phyloP scores from a whole-genome alignment of 129 eudicot genomes.

The Arctium minus region DNA sequence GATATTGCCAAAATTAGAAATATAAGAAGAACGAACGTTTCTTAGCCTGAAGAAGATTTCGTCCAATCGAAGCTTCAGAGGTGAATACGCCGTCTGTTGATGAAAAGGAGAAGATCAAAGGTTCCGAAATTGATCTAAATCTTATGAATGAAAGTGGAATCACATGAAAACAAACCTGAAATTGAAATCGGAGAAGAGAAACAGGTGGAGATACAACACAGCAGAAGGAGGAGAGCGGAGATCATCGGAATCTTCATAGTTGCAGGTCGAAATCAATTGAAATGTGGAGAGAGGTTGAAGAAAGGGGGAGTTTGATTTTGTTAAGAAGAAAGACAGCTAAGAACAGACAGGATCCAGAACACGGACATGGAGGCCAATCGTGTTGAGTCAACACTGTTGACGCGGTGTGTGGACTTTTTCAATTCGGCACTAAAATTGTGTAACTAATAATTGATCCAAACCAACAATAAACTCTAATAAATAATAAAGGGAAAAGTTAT shows the following conservation, averaged over 20 bases:
- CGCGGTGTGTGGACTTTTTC: conserved; percentile 18
- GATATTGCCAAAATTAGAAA: not conserved
- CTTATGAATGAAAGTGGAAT: not conserved
- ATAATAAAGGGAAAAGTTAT: too few species aligned
- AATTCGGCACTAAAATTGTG: not conserved
- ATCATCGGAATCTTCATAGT: conserved; percentile 32
- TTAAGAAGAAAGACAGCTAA: conserved; percentile 21
- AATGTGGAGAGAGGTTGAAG: not conserved
- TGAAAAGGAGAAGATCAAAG: not conserved
- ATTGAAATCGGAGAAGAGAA: conserved; percentile 30
- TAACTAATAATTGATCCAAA: not conserved
- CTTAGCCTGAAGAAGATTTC: conserved; percentile 45
- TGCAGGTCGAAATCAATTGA: not conserved
- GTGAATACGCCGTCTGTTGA: conserved; percentile 34
- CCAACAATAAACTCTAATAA: too few species aligned
- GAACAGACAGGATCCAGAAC: conserved; percentile 28
- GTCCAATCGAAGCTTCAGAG: conserved; percentile 38
- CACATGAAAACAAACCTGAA: conserved; percentile 40
- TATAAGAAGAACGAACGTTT: conserved; percentile 10
- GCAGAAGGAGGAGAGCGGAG: conserved; percentile 23
- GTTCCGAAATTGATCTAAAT: conserved; percentile 10
- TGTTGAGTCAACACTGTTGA: too few species aligned
- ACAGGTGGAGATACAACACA: conserved; percentile 11
- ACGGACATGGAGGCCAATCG: conserved; percentile 15
- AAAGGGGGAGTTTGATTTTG: not conserved